These are phyloP conservation scores for Beauveria rudraprayagi DNA, from an alignment of 2,329 filamentous ascomycete species.

Conservation along the genomic window DNA sequence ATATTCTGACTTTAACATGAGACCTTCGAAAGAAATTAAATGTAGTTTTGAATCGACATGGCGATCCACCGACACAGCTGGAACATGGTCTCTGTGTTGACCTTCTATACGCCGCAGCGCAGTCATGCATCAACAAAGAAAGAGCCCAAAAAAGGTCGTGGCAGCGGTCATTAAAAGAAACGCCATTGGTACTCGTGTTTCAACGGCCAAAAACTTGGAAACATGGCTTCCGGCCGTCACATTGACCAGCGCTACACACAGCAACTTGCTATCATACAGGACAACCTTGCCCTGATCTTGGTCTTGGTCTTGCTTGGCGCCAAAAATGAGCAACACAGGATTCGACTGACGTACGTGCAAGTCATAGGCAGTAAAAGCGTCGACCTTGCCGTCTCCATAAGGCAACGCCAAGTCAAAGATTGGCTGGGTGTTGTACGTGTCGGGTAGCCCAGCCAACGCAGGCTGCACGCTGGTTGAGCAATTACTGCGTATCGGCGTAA, in stretches of 20 bases:
- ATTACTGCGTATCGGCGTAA: not conserved
- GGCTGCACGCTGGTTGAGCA: not conserved
- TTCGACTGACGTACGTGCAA: not conserved
- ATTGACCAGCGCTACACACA: not conserved
- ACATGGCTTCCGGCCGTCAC: not conserved
- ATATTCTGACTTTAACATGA: too few species aligned
- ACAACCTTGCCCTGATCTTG: not conserved
- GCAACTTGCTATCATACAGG: not conserved
- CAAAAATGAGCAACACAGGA: not conserved
- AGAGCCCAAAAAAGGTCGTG: not conserved
- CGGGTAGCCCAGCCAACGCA: not conserved
- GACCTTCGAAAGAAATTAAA: too few species aligned
- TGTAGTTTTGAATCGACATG: too few species aligned
- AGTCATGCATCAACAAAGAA: not conserved
- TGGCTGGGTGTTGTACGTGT: not conserved
- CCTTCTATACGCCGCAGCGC: not conserved
- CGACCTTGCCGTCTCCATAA: not conserved
- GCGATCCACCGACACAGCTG: too few species aligned
- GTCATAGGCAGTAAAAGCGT: not conserved
- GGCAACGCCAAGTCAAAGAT: not conserved
- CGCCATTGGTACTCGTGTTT: not conserved
- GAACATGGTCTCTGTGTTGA: not conserved
- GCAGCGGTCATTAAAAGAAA: not conserved
- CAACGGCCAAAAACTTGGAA: not conserved
- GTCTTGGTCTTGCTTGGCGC: not conserved